phyloP scores from a whole-genome alignment of 768 basidiomycete species.

The Phanerodontia chrysosporium region DNA sequence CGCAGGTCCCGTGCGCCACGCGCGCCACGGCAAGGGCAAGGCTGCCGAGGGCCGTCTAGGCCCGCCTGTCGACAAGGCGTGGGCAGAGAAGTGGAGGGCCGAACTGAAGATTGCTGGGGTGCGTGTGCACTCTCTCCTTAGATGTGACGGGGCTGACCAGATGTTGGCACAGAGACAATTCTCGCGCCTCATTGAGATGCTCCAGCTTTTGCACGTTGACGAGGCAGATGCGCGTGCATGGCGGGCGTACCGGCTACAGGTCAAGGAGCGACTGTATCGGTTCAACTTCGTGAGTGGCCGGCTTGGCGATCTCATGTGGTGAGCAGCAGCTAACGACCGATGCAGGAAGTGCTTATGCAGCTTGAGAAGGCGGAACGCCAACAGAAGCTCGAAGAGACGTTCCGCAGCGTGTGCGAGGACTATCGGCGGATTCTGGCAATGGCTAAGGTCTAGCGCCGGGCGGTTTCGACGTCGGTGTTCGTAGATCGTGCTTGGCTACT shows the following conservation, averaged over 20 bases:
- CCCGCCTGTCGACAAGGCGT: conserved; percentile 71
- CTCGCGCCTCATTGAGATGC: conserved; percentile 86
- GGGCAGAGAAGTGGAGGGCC: conserved; percentile 76
- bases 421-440: conserved; percentile 75
- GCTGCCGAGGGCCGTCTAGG: conserved; percentile 58
- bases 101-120: conserved; percentile 91
- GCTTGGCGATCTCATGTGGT: background rate
- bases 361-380: conserved; percentile 83
- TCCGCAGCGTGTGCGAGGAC: conserved; percentile 78
- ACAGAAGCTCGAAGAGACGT: conserved; percentile 91
- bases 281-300: conserved; percentile 84
- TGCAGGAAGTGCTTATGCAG: conserved; percentile 82
- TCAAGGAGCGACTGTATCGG: conserved; percentile 90
- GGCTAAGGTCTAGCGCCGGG: conserved; percentile 11
- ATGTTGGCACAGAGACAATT: conserved; percentile 75
- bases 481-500: too few species aligned
- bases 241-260: conserved; percentile 74
- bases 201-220: conserved; percentile 70
- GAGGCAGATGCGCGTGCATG: conserved; percentile 47
- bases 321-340: background rate
- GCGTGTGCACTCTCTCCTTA: background rate
- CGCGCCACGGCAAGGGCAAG: conserved; percentile 33
- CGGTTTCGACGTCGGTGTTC: too few species aligned
- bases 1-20: conserved; percentile 43
- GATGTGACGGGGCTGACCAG: conserved; percentile 4